Percentiles rank a stretch among this genome's conserved stretches.
These are phyloP conservation scores for Endothia cerciana DNA, from an alignment of 2,329 filamentous ascomycete genomes.

Conservation along the genomic window DNA sequence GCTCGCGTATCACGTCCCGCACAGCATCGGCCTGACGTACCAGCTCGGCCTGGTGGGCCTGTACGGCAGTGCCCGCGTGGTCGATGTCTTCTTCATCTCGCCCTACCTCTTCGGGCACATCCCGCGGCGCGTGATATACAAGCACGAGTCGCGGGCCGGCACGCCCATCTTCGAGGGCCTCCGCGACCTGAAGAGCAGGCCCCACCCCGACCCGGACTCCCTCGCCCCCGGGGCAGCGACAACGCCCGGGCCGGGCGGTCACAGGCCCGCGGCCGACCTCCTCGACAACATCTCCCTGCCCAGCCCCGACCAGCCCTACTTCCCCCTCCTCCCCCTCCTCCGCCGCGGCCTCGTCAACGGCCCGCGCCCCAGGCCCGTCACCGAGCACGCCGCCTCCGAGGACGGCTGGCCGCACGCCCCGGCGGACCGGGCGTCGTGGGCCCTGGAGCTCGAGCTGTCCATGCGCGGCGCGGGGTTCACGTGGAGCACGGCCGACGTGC, in stretches of 20 bases:
- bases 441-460: constrained; percentile 46
- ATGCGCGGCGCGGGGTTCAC: constrained; percentile 50
- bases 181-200: constrained; percentile 16
- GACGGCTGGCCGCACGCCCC: constrained; percentile 44
- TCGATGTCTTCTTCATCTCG: constrained; percentile 49
- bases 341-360: constrained; percentile 32
- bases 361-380: constrained; percentile 37
- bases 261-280: not conserved
- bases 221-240: not conserved
- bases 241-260: not conserved
- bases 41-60: constrained; percentile 48
- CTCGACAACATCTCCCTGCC: constrained; percentile 10
- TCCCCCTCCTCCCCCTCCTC: constrained; percentile 32
- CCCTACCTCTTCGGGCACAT: constrained; percentile 45
- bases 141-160: constrained; percentile 39
- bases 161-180: constrained; percentile 33
- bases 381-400: constrained; percentile 44
- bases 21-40: constrained; percentile 49
- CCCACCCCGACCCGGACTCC: not conserved
- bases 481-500: constrained; percentile 49
- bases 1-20: constrained; percentile 46
- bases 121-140: constrained; percentile 46
- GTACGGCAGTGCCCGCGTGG: constrained; percentile 45
- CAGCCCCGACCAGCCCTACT: constrained; percentile 13
- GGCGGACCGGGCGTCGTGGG: constrained; percentile 46